phyloP scores from a whole-genome alignment of 225 moss, liverwort and hornwort species.

The Sphagnum tenellum region DNA sequence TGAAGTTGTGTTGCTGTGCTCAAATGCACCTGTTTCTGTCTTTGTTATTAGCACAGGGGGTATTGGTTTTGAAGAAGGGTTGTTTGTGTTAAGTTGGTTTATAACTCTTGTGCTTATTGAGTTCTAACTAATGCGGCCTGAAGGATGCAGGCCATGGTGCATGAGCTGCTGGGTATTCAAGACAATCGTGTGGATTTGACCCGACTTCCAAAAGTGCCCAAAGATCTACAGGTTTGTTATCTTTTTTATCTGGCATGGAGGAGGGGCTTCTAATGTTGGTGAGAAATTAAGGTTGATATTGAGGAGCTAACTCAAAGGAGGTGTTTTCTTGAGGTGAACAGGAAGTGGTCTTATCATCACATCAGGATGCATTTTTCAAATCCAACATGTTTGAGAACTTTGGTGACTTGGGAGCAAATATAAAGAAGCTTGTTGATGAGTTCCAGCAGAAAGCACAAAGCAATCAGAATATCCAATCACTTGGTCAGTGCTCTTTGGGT shows the following conservation, averaged over 20 bases:
- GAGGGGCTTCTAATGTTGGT: background rate
- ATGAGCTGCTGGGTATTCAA: conserved; percentile 88
- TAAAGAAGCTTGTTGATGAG: conserved; percentile 97
- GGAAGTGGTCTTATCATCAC: conserved; percentile 94
- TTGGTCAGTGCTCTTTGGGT: conserved; percentile 38
- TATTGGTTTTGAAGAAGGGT: too few species aligned
- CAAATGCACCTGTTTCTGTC: too few species aligned
- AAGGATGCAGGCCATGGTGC: conserved; percentile 82
- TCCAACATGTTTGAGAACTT: conserved; percentile 96
- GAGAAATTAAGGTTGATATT: too few species aligned
- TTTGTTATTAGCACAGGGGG: too few species aligned
- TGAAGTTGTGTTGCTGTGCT: too few species aligned
- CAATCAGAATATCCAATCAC: conserved; percentile 92
- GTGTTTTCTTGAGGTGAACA: conserved; percentile 15
- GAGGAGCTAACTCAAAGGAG: too few species aligned
- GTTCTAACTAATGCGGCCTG: too few species aligned
- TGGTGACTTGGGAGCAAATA: conserved; percentile 95
- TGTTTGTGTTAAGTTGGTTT: too few species aligned
- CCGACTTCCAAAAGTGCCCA: conserved; percentile 83
- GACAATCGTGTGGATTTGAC: conserved; percentile 89
- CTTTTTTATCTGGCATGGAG: background rate
- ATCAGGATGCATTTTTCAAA: conserved; percentile 94
- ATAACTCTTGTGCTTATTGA: too few species aligned
- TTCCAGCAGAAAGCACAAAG: conserved; percentile 86
- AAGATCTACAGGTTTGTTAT: conserved; percentile 75